Evolutionary conservation across 2,329 filamentous ascomycete genomes (phyloP).

Genomic region (Neurospora sp.): DNA sequence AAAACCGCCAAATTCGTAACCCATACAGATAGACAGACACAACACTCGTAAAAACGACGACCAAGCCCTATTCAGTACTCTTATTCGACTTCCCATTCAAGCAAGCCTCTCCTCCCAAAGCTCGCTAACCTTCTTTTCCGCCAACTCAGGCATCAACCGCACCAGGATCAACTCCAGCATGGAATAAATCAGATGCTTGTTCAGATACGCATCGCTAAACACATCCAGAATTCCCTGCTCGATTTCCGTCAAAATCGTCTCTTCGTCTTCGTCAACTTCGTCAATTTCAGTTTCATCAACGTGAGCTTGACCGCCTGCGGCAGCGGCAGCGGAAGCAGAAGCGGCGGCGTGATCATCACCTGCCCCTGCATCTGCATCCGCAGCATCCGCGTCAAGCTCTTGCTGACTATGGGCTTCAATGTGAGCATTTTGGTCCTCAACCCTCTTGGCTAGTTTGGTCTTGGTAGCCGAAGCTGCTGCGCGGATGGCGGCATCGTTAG

Average conservation of each 20-base stretch:
- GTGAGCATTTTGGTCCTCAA: not conserved
- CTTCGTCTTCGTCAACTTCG: constrained; percentile 28
- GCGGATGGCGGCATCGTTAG: not conserved
- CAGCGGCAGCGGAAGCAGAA: constrained; percentile 6
- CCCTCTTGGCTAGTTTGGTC: not conserved
- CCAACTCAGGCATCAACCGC: constrained; percentile 74
- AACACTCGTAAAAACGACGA: not conserved
- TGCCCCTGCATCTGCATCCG: not conserved
- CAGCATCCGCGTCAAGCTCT: constrained; percentile 1
- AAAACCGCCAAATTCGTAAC: not conserved
- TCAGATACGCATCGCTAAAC: constrained; percentile 76
- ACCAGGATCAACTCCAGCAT: constrained; percentile 75
- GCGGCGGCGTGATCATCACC: not conserved
- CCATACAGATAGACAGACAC: not conserved
- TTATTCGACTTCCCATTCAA: not conserved
- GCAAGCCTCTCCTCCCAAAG: constrained; percentile 62
- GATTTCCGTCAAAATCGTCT: constrained; percentile 46
- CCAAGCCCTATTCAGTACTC: not conserved
- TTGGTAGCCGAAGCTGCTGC: not conserved
- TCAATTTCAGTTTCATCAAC: not conserved
- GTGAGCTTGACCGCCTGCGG: constrained; percentile 1
- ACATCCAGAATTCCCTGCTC: constrained; percentile 58
- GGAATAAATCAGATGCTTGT: constrained; percentile 81
- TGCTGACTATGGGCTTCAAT: not conserved
- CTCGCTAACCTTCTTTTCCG: constrained; percentile 59